phyloP scores from a whole-genome alignment of 495 filamentous ascomycete species.

The Hypoxylon perforatum region DNA sequence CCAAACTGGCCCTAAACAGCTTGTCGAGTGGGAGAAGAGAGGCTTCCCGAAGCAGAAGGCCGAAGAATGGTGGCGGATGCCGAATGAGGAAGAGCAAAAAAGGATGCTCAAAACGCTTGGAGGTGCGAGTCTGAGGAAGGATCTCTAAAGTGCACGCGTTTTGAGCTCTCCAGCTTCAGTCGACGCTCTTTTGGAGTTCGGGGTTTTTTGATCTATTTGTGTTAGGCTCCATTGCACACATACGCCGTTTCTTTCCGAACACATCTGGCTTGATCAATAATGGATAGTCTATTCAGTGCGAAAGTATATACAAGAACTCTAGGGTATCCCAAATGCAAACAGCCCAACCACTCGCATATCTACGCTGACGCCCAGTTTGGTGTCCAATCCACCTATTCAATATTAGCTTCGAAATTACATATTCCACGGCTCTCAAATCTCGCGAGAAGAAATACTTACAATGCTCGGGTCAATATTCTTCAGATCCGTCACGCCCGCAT shows the following conservation, averaged over 20 bases:
- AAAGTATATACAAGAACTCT: slow-evolving; percentile 18
- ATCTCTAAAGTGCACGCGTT: slow-evolving; percentile 17
- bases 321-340: neutral
- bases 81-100: slow-evolving; percentile 25
- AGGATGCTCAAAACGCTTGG: slow-evolving; percentile 27
- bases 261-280: no score
- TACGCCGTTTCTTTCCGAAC: no score
- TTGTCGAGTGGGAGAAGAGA: slow-evolving; percentile 44
- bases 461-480: slow-evolving; percentile 47
- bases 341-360: neutral
- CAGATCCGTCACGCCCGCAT: slow-evolving; percentile 52
- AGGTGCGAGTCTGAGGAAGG: slow-evolving; percentile 27
- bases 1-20: slow-evolving; percentile 42
- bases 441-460: slow-evolving; percentile 15
- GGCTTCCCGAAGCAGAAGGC: slow-evolving; percentile 45
- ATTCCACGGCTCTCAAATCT: neutral
- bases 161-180: neutral
- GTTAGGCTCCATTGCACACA: no score
- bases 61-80: slow-evolving; percentile 42
- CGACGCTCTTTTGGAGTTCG: neutral
- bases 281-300: neutral
- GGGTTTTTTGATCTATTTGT: no score
- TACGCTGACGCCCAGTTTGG: slow-evolving; percentile 22
- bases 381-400: slow-evolving; percentile 28
- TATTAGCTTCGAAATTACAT: slow-evolving; percentile 2